Conservation (phyloP, 2,329 filamentous ascomycete species). For the Ophiostoma novo-ulmi region DNA sequence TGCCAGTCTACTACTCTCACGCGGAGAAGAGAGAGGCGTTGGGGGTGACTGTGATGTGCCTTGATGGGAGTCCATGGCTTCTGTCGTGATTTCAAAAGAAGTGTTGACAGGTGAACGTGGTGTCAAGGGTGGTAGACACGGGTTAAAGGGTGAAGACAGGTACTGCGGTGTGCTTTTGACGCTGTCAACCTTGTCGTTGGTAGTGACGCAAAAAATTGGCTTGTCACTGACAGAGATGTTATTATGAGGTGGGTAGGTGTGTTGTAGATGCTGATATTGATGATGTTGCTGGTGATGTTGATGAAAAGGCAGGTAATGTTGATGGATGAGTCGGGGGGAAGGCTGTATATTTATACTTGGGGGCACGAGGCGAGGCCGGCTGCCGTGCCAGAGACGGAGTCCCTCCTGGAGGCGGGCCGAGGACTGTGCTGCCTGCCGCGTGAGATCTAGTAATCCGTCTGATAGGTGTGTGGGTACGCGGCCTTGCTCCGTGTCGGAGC, state of each 20-base stretch:
- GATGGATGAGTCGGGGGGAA: background rate
- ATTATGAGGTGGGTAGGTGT: background rate
- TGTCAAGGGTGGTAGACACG: background rate
- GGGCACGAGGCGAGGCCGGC: background rate
- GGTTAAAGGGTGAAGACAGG: background rate
- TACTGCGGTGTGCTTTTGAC: background rate
- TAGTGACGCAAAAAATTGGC: background rate
- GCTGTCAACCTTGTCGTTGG: background rate
- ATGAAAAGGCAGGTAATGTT: background rate
- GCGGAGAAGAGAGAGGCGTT: background rate
- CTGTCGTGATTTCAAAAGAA: background rate
- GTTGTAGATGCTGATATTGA: background rate
- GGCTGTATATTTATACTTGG: background rate
- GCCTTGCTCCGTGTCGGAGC: background rate
- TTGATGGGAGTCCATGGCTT: background rate
- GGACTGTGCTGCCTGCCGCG: background rate
- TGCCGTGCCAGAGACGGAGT: background rate
- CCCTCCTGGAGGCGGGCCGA: background rate
- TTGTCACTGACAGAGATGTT: background rate
- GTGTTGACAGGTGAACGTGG: background rate
- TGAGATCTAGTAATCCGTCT: conserved; percentile 17
- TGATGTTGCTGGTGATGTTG: background rate
- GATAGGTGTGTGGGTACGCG: conserved; percentile 21
- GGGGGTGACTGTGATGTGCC: background rate
- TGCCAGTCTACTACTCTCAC: background rate